Conservation (phyloP, 345 rosid species). For the Camelina hispida region DNA sequence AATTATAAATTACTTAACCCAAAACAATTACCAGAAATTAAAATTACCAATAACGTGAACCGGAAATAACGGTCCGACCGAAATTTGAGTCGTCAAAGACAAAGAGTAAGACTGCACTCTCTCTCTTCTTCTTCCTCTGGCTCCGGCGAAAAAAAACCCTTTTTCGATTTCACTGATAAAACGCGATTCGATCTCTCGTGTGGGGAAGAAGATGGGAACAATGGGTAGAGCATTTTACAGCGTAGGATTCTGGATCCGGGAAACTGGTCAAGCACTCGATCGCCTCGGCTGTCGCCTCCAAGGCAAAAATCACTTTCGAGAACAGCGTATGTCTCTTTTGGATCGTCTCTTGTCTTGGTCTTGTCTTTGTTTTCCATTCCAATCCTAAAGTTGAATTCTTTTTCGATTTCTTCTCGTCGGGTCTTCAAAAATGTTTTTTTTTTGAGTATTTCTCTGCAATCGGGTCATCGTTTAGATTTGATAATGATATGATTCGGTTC, state of each 20-base stretch:
- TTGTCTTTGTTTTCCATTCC: not conserved
- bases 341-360: not conserved
- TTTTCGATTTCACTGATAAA: slow-evolving; percentile 32
- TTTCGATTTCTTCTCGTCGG: not conserved
- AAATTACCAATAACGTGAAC: slow-evolving; percentile 14
- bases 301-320: slow-evolving; percentile 74
- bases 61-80: slow-evolving; percentile 38
- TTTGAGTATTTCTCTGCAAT: not conserved
- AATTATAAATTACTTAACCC: not conserved
- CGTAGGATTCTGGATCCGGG: slow-evolving; percentile 96
- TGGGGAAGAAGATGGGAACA: slow-evolving; percentile 58
- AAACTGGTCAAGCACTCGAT: slow-evolving; percentile 95
- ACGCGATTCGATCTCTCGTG: slow-evolving; percentile 2
- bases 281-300: slow-evolving; percentile 96
- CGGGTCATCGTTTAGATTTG: slow-evolving; percentile 24
- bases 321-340: slow-evolving; percentile 45
- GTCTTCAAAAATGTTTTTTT: not conserved
- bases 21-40: not conserved
- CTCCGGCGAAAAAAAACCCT: slow-evolving; percentile 31
- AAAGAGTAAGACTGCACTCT: not conserved
- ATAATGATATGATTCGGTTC: not conserved
- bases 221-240: slow-evolving; percentile 76
- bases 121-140: slow-evolving; percentile 27
- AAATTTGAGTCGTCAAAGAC: not conserved
- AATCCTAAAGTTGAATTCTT: not conserved